A percentile compares a stretch with the other conserved stretches of the same genome.
Evolutionary conservation across 306 rosid genomes (phyloP).

Genomic region (Begonia peltatifolia): DNA sequence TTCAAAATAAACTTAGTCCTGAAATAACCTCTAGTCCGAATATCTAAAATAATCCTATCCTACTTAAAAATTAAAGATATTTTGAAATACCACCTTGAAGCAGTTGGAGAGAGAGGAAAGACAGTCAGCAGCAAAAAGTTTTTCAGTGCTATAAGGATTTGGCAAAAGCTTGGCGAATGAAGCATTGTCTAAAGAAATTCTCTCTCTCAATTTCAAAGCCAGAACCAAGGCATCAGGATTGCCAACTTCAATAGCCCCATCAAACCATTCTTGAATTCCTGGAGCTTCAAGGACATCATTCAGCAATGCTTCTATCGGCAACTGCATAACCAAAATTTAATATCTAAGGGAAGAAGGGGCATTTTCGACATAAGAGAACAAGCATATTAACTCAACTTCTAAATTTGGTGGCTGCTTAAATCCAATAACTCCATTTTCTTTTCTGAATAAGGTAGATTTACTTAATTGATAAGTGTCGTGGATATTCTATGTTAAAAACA

Average conservation of each 20-base stretch:
- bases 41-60: not conserved
- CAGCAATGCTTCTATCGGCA: constrained; percentile 39
- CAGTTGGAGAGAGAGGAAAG: constrained; percentile 54
- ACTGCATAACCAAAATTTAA: constrained; percentile 28
- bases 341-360: not conserved
- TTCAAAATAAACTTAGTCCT: constrained; percentile 8
- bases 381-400: too few relatives aligned
- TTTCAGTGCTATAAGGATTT: constrained; percentile 43
- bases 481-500: not conserved
- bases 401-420: too few relatives aligned
- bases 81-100: constrained; percentile 49
- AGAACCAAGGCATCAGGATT: constrained; percentile 89
- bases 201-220: constrained; percentile 56
- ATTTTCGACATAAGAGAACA: too few relatives aligned
- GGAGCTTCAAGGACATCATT: constrained; percentile 66
- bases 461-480: not conserved
- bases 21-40: not conserved
- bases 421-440: too few relatives aligned
- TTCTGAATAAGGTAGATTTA: too few relatives aligned
- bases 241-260: constrained; percentile 56
- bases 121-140: constrained; percentile 52
- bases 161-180: constrained; percentile 55
- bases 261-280: constrained; percentile 71
- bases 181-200: constrained; percentile 1
- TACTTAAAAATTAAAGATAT: not conserved